Evolutionary conservation across 2,329 filamentous ascomycete genomes (phyloP), one percentile per base, ranked within the genome.

Genomic region (Didymellaceae sp.): DNA sequence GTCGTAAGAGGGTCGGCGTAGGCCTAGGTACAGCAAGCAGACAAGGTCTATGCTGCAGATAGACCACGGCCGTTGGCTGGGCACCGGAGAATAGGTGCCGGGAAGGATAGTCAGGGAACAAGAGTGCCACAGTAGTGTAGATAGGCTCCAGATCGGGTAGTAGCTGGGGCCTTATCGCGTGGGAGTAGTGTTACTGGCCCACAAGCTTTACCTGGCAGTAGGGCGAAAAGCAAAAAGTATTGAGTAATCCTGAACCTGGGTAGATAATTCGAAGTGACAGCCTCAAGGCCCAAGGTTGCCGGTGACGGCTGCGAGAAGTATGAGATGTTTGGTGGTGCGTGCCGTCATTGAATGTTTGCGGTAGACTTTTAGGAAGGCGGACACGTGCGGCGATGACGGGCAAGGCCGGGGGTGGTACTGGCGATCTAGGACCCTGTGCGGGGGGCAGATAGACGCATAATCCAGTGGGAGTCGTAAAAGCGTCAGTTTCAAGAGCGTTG

Each of bases 281-380:
- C 33, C 26, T 65, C 55, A 67, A 48, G 68, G 70, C 44, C 70
- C 70, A 51, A 73, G 48, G 58, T 73, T 73, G 65, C 70, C 70
- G 39, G 68, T 67, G 48, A 72, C 65, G 64, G 70, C 70, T 54
- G 69, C 61, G 62, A 75, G 72, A 57, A 75, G 73, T 38, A 75
- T 72, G 63, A 75, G 72, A 58, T 74, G 71, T 64, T 71, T 63
- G 59, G 72, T 73, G 63, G 65, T 73, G 62, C 70, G 70, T 63
- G 70, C 68, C 61, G 73, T 75, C 73, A 75, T 75, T 75, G 71
- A 73, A 67, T 57, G 63, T 58, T 57, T 57, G 58, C 56, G 49
- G 40, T 25, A 14, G 32, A 31, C 18, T 26, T 40, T 26, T 21
- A 24, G 31, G 26, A 24, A 26, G 42, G 21, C 48, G 48, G 42